phyloP scores from a whole-genome alignment of 2,329 filamentous ascomycete species.

The Paecilomyces niveus region DNA sequence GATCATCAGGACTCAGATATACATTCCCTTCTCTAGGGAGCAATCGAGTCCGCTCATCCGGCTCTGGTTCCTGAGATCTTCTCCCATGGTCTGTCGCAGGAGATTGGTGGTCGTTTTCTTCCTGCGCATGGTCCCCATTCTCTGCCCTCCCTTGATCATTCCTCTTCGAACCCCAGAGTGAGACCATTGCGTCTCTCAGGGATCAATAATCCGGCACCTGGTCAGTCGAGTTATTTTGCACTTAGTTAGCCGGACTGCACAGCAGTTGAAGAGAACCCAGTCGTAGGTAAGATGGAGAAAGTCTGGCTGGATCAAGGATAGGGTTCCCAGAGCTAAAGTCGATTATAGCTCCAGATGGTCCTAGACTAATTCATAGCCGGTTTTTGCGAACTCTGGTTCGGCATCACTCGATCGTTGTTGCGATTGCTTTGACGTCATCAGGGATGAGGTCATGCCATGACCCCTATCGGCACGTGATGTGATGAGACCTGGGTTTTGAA shows the following conservation, averaged over 20 bases:
- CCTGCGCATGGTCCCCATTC: conserved; percentile 10
- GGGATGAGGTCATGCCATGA: background rate
- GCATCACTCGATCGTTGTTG: background rate
- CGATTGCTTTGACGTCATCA: background rate
- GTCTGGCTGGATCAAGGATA: background rate
- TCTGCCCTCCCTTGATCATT: conserved; percentile 26
- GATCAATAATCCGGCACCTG: background rate
- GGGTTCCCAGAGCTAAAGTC: background rate
- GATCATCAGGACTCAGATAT: conserved; percentile 72
- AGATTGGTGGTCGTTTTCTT: conserved; percentile 26
- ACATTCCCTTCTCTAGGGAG: conserved; percentile 57
- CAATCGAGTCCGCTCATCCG: conserved; percentile 58
- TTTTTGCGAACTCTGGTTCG: background rate
- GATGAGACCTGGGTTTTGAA: background rate
- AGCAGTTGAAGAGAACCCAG: background rate
- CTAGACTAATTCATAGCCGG: background rate
- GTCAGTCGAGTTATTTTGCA: background rate
- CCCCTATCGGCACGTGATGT: background rate
- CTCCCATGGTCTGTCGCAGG: conserved; percentile 4
- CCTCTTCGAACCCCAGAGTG: conserved; percentile 51
- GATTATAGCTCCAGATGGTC: background rate
- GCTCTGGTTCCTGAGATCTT: conserved; percentile 26
- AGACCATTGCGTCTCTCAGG: conserved; percentile 35
- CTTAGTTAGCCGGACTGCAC: background rate
- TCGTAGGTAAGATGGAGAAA: background rate